Evolutionary conservation across 768 basidiomycete genomes (phyloP), one percentile per base, ranked within the genome.

Genomic region (Amanita rimosa): DNA sequence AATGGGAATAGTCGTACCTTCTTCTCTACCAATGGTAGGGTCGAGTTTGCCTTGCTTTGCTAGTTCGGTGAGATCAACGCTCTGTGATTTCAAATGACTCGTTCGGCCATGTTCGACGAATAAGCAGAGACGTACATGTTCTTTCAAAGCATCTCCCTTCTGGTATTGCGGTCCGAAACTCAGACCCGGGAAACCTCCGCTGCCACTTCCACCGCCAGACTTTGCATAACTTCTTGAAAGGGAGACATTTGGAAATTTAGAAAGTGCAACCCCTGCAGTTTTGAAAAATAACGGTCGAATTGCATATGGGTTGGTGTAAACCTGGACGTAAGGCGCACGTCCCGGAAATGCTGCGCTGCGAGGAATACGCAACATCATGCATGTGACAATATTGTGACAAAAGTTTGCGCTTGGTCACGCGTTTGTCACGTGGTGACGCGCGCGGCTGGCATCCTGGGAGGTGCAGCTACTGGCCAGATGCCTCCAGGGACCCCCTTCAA

Each of bases 11-110:
- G 26, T 33, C 2, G 2, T 53, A 75, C 86, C 87, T 67, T 91
- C 87, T 52, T 91, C 89, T 58, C 89, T 68, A 3, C 92, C 92
- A 62, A 96, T 96, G 5, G 80, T 83, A 0, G 92, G 92, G 62
- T 96, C 92, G 2, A 95, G 69, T 60, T 93, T 92, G 24, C 93
- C 92, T 29, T 83, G 69, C 54, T 70, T 77, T 2, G 92, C 92
- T 57, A 91, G 68, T 55, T 91, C 82, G 0, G 90, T 96, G 22
- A 94, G 64, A 58, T 95, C 92, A 1, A 81, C 70, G 53, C 86
- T 88, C 87, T 90, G 51, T 3, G 33, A 21, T 22, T 29, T 6
- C 34, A 16, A 21, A 47, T 6, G 13, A 27, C 38, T 19, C 13
- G 9, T 17, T 13, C 29, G 27, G 31, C 38, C 40, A 21, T 34